Base-by-base conservation (phyloP, 2,329 filamentous ascomycete species). In the Trichoderma oligosporum region DNA sequence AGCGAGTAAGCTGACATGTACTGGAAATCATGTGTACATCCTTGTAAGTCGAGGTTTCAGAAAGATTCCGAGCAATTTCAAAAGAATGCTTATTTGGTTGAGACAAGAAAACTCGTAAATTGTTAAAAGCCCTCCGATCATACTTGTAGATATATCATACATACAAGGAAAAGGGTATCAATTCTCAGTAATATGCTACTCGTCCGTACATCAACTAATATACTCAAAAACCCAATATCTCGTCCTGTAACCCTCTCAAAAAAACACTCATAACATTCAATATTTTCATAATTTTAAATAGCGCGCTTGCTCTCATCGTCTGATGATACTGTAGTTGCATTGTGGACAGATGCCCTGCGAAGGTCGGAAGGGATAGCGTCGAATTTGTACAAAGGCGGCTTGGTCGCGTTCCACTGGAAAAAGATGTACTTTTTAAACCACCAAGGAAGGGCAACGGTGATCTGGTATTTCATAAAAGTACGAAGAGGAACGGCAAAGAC, bases 401-500 rank as follows among this genome's bases (percentile, higher is more conserved):
- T 66, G 52, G 62, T 63, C 9, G 69, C 73, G 29, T 62, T 60
- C 44, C 64, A 59, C 58, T 70, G 65, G 60, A 68, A 70, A 29
- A 72, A 59, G 46, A 74, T 38, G 59, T 67, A 73, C 38, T 63
- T 61, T 60, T 66, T 69, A 61, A 73, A 60, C 52, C 65, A 67
- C 64, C 67, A 73, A 8, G 71, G 70, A 4, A 74, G 63, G 18
- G 65, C 65, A 22, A 66, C 63, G 20, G 57, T 61, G 36, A 71
- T n/a, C 63, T 72, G 69, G 57, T 79, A 76, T 24, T 56, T 60
- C 52, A 71, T 69, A 48, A 78, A 78, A 60, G 71, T 75, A 63
- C 68, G 63, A 31, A 69, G 69, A n/a, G 76, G 75, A 1, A 79
- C 76, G 8, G 71, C 74, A 31, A 80, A 81, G 54, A 80, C 75